These are phyloP conservation scores for Rhytidiadelphus loreus DNA, from an alignment of 225 moss, liverwort and hornwort species.

Conservation along the genomic window DNA sequence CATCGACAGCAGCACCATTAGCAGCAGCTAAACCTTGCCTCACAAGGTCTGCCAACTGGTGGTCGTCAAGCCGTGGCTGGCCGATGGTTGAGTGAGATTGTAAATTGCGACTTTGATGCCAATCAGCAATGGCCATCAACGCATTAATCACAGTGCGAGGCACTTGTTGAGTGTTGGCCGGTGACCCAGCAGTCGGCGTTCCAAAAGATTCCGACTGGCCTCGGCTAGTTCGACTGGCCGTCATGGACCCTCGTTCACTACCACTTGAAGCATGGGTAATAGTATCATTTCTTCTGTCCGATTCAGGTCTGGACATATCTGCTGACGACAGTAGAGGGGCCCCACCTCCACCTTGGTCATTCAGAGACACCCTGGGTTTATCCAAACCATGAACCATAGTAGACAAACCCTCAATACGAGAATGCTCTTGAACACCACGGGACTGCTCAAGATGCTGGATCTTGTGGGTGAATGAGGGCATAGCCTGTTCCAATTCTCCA, in stretches of 20 bases:
- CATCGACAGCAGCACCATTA: constrained; percentile 28
- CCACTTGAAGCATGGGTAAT: constrained; percentile 5
- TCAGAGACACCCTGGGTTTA: constrained; percentile 14
- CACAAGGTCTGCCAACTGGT: constrained; percentile 31
- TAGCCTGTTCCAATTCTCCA: constrained; percentile 15
- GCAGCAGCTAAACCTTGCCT: constrained; percentile 35
- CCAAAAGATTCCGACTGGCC: constrained; percentile 20
- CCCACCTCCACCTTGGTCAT: constrained; percentile 25
- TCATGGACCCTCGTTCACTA: constrained; percentile 17
- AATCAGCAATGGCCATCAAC: constrained; percentile 54
- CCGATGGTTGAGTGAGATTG: constrained; percentile 20
- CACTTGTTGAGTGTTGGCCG: constrained; percentile 24
- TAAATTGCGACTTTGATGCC: constrained; percentile 37
- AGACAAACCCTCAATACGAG: constrained; percentile 32
- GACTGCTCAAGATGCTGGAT: constrained; percentile 27
- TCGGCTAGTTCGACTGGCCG: constrained; percentile 25
- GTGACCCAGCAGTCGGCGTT: constrained; percentile 14
- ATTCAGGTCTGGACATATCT: constrained; percentile 18
- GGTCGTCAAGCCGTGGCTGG: constrained; percentile 34
- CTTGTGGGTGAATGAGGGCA: constrained; percentile 20
- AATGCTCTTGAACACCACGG: constrained; percentile 22
- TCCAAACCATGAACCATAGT: constrained; percentile 34
- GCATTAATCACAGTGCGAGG: constrained; percentile 48
- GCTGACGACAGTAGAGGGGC: constrained; percentile 10
- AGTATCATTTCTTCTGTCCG: constrained; percentile 31